Base-by-base conservation (phyloP, 2,329 filamentous ascomycete species). In the Aureobasidium sp. region DNA sequence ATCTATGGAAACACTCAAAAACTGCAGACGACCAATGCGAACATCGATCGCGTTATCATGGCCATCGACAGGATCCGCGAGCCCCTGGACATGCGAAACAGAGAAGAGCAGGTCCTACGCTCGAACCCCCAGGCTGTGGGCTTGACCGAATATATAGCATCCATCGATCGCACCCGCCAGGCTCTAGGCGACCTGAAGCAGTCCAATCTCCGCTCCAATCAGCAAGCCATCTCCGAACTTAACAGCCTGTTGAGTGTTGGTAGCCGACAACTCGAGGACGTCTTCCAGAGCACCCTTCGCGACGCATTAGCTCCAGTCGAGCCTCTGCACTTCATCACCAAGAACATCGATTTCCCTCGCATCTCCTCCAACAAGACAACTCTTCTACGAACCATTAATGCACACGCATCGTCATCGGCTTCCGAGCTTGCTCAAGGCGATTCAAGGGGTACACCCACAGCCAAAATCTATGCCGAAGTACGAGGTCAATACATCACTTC, bases 1-100 rank as follows among this genome's bases (percentile, higher is more conserved):
- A 87, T 99, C 45, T 95, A 92, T 72, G 90, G 89, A 69, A 95
- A 97, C 74, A 97, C 94, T 0, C 89, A 91, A 74, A 88, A 87
- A 65, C 81, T 97, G 25, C 94, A 97, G 75, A 84, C 87, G n/a
- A 84, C 95, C 39, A 91, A 90, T 67, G 86, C 84, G 67, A 99
- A 99, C 72, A 89, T 97, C 69, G 92, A 97, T 71, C 83, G 84
- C 65, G 86, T 97, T 39, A 84, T 96, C 63, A 82, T 87, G 65
- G 90, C 92, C 20, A 97, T 99, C 68, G 91, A 96, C 65, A 86
- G 87, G 65, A 82, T 97, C 44, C 87, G 90, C 68, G 89, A 95
- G 70, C 93, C 94, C n/a, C 86, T 92, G 64, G 91, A 97, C 73
- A 91, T 91, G 72, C 93, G 94, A 71, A 91, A 89, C 68, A 86